Evolutionary conservation across 176 grass and related monocot species (phyloP), one percentile per base, ranked within the genome.

Genomic region (Rhipidocladum racemiflorum): DNA sequence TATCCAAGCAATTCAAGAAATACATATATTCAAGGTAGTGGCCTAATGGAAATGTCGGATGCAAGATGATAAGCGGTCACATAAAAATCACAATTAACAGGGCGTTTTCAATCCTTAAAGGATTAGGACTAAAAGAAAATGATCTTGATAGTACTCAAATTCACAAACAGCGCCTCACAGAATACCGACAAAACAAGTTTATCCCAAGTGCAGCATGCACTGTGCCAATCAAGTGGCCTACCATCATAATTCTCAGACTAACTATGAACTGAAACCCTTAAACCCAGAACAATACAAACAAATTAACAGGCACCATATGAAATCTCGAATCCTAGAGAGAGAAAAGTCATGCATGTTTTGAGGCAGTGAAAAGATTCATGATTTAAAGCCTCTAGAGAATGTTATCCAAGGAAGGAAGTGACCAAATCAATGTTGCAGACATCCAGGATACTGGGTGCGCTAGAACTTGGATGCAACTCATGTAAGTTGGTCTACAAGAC

Each of bases 371-470:
- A 16, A 54, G 63, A 83, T 55, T 65, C 70, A 65, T 65, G 59
- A 15, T 27, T 64, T 62, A 27, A 20, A 20, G 40, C 54, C 21
- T 18, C 32, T 35, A 29, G 36, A 44, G 23, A 81, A 17, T 30
- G 35, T 16, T 43, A 80, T 80, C n/a, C 48, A 80, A 68, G 53
- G 45, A 80, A 68, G 53, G 45, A 15, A 61, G 59, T 29, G 25
- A 15, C 24, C 38, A 80, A 80, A 24, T 24, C 51, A 40, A 15
- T 55, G 54, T 15, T 8, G 27, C 21, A 68, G 23, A 55, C 21
- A 67, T 46, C 21, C 49, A 20, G 7, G 44, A 10, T 24, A 53
- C 45, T 40, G 14, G 30, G 51, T 3, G 34, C 13, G 15, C 28
- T 28, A 25, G 7, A 16, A 68, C 2, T 68, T 40, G 9, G 54